A percentile compares a stretch with the other conserved stretches of the same genome.
These are phyloP conservation scores for Citrus sp. DNA, from an alignment of 345 rosid genomes.

Conservation along the genomic window DNA sequence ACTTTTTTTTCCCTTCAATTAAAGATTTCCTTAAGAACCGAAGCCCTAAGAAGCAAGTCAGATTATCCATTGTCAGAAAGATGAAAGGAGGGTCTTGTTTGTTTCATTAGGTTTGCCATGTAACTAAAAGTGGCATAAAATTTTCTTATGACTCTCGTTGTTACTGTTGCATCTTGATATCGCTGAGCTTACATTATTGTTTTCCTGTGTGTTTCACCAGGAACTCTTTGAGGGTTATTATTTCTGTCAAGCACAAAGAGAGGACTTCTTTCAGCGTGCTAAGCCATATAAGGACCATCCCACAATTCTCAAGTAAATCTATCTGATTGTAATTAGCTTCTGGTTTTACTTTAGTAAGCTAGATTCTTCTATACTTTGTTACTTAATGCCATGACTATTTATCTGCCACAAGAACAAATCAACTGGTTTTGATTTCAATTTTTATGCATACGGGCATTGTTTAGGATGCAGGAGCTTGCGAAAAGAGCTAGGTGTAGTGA, in stretches of 20 bases:
- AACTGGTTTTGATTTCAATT: slow-evolving; percentile 1
- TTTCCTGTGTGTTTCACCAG: slow-evolving; percentile 29
- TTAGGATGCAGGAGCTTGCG: slow-evolving; percentile 86
- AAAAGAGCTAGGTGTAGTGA: slow-evolving; percentile 82
- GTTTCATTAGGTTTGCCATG: neutral
- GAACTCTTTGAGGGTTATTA: slow-evolving; percentile 96
- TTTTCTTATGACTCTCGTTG: neutral
- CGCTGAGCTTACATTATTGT: slow-evolving; percentile 1
- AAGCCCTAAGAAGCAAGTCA: neutral
- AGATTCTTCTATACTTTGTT: neutral
- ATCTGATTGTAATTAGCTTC: neutral
- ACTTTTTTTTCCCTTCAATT: neutral
- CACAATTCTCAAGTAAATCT: slow-evolving; percentile 62
- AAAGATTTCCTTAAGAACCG: neutral
- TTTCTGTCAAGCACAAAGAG: slow-evolving; percentile 97
- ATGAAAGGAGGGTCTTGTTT: neutral
- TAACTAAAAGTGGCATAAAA: neutral
- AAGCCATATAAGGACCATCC: slow-evolving; percentile 82
- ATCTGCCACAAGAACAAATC: neutral
- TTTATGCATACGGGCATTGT: neutral
- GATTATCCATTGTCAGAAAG: neutral
- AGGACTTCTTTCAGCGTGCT: slow-evolving; percentile 72
- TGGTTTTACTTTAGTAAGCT: slow-evolving; percentile 3
- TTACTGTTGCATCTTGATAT: neutral
- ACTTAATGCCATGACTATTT: neutral